Evolutionary conservation across 176 grass and related monocot species (phyloP).

Genomic region (Oryza meyeriana): DNA sequence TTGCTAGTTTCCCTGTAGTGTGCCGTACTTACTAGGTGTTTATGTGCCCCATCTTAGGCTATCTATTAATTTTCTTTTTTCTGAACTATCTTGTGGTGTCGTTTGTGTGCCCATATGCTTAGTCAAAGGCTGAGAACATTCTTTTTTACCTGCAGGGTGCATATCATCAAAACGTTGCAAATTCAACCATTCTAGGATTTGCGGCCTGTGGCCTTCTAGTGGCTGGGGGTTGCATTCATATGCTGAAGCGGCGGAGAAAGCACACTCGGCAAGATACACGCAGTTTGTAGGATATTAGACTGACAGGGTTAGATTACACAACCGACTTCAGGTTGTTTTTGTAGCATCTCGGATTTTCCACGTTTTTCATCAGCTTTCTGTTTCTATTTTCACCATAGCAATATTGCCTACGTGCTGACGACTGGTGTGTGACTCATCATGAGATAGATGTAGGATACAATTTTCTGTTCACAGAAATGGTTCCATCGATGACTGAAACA

Average conservation of each 20-base stretch:
- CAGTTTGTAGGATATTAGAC: slow-evolving; percentile 34
- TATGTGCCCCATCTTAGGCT: not conserved
- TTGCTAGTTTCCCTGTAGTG: not conserved
- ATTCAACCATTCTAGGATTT: slow-evolving; percentile 70
- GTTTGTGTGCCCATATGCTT: not conserved
- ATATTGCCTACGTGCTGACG: not conserved
- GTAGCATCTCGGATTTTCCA: slow-evolving; percentile 5
- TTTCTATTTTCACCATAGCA: not conserved
- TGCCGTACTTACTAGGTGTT: not conserved
- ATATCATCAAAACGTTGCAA: slow-evolving; percentile 41
- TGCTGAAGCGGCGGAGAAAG: slow-evolving; percentile 68
- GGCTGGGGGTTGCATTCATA: slow-evolving; percentile 56
- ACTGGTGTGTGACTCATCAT: not conserved
- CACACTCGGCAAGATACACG: slow-evolving; percentile 52
- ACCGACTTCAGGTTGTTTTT: not conserved
- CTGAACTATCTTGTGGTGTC: not conserved
- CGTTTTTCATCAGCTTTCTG: not conserved
- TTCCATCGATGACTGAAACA: not conserved
- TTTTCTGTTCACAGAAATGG: not conserved
- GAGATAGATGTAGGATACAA: not conserved
- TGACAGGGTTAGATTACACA: not conserved
- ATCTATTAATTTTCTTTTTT: not conserved
- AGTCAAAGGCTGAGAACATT: slow-evolving; percentile 3
- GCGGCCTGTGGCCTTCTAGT: slow-evolving; percentile 58
- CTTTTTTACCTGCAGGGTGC: slow-evolving; percentile 37